Percentiles rank a stretch among this genome's conserved stretches.
Conservation (phyloP, 73 alveolate species). For the Paramecium biaurelia region DNA sequence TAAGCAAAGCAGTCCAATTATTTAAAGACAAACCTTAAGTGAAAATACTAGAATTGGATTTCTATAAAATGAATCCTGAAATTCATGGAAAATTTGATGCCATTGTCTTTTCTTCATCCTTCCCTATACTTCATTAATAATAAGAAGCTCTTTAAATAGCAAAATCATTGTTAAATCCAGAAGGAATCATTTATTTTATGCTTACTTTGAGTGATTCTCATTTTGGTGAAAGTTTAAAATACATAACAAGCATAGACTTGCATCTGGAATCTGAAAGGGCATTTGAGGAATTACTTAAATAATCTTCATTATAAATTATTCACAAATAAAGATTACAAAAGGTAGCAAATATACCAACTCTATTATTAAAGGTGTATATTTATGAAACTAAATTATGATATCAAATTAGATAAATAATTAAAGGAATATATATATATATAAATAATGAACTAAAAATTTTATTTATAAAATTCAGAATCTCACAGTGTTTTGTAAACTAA, state of each 20-base stretch:
- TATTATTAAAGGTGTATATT: not conserved
- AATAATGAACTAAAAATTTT: not conserved
- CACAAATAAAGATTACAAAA: not conserved
- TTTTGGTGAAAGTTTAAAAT: not conserved
- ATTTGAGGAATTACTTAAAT: not conserved
- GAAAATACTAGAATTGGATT: not conserved
- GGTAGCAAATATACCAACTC: conserved; percentile 15
- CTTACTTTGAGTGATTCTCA: not conserved
- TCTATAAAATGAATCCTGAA: conserved; percentile 14
- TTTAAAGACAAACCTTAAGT: not conserved
- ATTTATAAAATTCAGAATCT: not conserved
- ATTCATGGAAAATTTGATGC: conserved; percentile 38
- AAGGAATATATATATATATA: not conserved
- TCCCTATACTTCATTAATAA: not conserved
- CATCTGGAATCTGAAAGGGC: not conserved
- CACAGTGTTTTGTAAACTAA: conserved; percentile 29
- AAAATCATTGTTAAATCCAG: not conserved
- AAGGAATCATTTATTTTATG: conserved; percentile 17
- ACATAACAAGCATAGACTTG: not conserved
- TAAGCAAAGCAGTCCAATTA: not conserved
- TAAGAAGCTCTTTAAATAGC: conserved; percentile 30
- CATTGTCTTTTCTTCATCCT: not conserved
- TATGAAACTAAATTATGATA: conserved; percentile 38
- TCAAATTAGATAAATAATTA: not conserved
- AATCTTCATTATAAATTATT: not conserved